Percentiles rank a stretch among this genome's conserved stretches.
phyloP scores from a whole-genome alignment of 2,329 filamentous ascomycete genomes.

The Fusarium sp. region DNA sequence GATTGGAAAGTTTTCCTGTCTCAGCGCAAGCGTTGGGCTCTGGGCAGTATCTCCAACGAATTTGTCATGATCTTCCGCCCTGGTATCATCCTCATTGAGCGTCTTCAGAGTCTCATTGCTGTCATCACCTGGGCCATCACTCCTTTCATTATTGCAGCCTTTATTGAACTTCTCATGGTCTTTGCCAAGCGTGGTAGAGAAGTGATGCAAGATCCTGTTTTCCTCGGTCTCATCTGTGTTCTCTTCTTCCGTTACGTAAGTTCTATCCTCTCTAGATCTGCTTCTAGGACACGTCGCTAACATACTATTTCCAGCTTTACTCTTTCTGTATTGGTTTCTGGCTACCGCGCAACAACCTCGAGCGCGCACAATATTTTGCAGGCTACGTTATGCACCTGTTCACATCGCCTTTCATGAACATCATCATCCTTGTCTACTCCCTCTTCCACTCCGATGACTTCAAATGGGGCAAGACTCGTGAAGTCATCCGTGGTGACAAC shows the following conservation, averaged over 20 bases:
- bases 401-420: constrained; percentile 58
- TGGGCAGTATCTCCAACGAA: constrained; percentile 63
- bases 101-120: constrained; percentile 60
- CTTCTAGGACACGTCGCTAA: constrained; percentile 24
- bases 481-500: constrained; percentile 49
- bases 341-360: constrained; percentile 55
- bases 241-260: constrained; percentile 57
- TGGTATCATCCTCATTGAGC: constrained; percentile 58
- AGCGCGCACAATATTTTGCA: constrained; percentile 55
- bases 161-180: constrained; percentile 54
- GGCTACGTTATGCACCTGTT: constrained; percentile 55
- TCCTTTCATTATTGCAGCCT: constrained; percentile 58
- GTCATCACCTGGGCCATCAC: constrained; percentile 61
- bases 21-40: constrained; percentile 62
- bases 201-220: constrained; percentile 53
- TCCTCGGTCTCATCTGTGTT: constrained; percentile 54
- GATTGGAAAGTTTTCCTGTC: constrained; percentile 61
- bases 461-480: constrained; percentile 61
- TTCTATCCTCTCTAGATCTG: constrained; percentile 25
- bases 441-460: constrained; percentile 59
- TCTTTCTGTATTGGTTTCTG: constrained; percentile 58
- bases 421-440: constrained; percentile 58
- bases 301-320: constrained; percentile 51
- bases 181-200: constrained; percentile 51
- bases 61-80: constrained; percentile 61